Evolutionary conservation across 768 basidiomycete species (phyloP), one percentile per base, ranked within the genome.

Genomic region (Russula dissimulans): DNA sequence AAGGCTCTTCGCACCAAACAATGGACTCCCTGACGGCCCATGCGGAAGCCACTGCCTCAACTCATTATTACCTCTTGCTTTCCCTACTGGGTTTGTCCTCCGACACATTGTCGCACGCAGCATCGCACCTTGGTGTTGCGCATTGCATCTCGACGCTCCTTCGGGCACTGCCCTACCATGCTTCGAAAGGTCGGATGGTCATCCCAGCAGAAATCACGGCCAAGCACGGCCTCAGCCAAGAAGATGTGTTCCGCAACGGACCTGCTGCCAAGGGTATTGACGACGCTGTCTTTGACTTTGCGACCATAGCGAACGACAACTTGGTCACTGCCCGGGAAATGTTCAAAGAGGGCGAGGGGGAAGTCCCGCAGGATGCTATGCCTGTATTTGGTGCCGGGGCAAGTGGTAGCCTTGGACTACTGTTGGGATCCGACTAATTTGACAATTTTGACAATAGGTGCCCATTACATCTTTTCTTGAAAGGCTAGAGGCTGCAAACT

Each of bases 151-250:
- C 79, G 6, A 89, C 84, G 12, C 78, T 91, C 58, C 76, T 94
- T 55, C 84, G 91, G 45, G 86, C 83, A 6, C 74, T 92, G 36
- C 87, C 90, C 10, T 91, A 81, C 67, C 90, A 93, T 69, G 85
- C 83, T 14, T 81, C 80, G 50, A 79, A 83, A 48, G 81, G 89
- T 43, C 77, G 79, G 61, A 82, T 90, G 75, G 78, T 87, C 26
- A 84, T 94, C 39, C 91, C 91, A 11, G 84, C 87, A 29, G 90
- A 91, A 67, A 80, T 92, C 57, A 89, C 89, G 14, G 85, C 87
- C 44, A 85, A 79, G 62, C 86, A 91, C 65, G 81, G 82, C 18
- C 86, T 92, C 18, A 81, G 76, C 62, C 89, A 91, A 70, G 89
- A 94, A 69, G 85, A 89, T 15, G 83, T 93, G 15, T 84, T 91